A percentile compares a stretch with the other conserved stretches of the same genome.
Evolutionary conservation across 495 filamentous ascomycete species (phyloP).

Genomic region (Venustampulla echinocandica): DNA sequence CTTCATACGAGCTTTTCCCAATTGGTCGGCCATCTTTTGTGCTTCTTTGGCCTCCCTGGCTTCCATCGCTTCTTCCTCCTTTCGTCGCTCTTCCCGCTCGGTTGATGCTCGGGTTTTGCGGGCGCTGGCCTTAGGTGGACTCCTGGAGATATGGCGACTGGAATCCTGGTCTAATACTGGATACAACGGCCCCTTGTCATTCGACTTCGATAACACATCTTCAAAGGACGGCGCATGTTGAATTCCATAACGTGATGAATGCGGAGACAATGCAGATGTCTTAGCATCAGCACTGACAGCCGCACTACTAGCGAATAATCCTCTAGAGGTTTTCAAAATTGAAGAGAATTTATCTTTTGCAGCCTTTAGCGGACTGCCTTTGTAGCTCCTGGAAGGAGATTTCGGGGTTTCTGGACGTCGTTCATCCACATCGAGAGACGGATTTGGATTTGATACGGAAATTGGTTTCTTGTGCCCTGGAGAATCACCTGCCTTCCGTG

Average conservation of each 20-base stretch:
- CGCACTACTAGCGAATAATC: slow-evolving; percentile 72
- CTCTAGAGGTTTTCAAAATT: slow-evolving; percentile 76
- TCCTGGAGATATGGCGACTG: slow-evolving; percentile 23
- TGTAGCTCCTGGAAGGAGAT: slow-evolving; percentile 57
- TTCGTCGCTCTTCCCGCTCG: slow-evolving; percentile 48
- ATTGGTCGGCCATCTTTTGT: slow-evolving; percentile 37
- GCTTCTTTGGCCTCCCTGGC: slow-evolving; percentile 51
- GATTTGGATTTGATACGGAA: slow-evolving; percentile 52
- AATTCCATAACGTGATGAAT: slow-evolving; percentile 13
- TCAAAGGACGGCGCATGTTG: slow-evolving; percentile 14
- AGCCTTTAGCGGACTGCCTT: slow-evolving; percentile 74
- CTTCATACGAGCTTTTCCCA: slow-evolving; percentile 48
- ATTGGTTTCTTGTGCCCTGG: slow-evolving; percentile 49
- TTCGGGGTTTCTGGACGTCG: slow-evolving; percentile 58
- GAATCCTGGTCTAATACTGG: slow-evolving; percentile 33
- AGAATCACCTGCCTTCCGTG: slow-evolving; percentile 31
- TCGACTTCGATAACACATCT: slow-evolving; percentile 18
- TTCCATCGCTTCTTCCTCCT: slow-evolving; percentile 38
- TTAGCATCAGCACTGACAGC: slow-evolving; percentile 70
- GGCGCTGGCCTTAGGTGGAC: slow-evolving; percentile 37
- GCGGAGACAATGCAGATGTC: slow-evolving; percentile 40
- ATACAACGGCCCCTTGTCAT: slow-evolving; percentile 30
- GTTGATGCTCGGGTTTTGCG: slow-evolving; percentile 65
- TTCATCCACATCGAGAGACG: slow-evolving; percentile 32
- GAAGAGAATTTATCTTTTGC: slow-evolving; percentile 84